A percentile compares a stretch with the other conserved stretches of the same genome.
phyloP scores from a whole-genome alignment of 228 moss, liverwort and hornwort genomes.

The Sphagnum fallax region DNA sequence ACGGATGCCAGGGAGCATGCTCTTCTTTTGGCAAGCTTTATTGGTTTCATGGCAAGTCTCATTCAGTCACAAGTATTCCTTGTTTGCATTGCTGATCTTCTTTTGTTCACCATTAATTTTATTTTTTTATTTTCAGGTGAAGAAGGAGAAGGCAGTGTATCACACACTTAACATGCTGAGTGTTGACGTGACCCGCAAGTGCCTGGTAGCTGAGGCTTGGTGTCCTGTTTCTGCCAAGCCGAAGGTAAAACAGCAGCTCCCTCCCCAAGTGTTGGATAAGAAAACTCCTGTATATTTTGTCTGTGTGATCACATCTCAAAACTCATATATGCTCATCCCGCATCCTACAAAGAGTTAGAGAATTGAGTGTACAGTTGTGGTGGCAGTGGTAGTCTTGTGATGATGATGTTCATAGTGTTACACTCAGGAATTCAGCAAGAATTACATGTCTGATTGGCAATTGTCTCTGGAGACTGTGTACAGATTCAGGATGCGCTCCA shows the following conservation, averaged over 20 bases:
- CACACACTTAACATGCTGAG: constrained; percentile 82
- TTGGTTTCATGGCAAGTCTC: too few species aligned
- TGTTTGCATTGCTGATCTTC: too few species aligned
- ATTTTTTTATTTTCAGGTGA: constrained; percentile 30
- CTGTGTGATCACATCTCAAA: neutral
- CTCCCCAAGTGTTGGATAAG: neutral
- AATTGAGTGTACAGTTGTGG: too few species aligned
- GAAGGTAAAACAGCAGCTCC: constrained; percentile 21
- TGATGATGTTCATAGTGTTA: too few species aligned
- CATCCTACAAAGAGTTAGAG: too few species aligned
- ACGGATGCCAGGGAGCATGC: too few species aligned
- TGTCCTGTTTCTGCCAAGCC: constrained; percentile 71
- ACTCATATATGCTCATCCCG: neutral
- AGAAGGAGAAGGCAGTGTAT: constrained; percentile 81
- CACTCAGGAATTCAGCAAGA: too few species aligned
- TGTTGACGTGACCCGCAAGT: constrained; percentile 84
- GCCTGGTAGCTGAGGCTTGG: constrained; percentile 92
- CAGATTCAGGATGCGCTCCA: constrained; percentile 99
- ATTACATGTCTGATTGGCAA: neutral
- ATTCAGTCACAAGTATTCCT: too few species aligned
- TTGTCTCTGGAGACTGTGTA: neutral
- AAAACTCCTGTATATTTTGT: too few species aligned
- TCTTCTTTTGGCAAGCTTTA: too few species aligned
- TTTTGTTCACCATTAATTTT: too few species aligned
- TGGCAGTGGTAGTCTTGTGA: too few species aligned